phyloP scores from a whole-genome alignment of 352 stramenopile species.

The Globisporangium okanoganense region DNA sequence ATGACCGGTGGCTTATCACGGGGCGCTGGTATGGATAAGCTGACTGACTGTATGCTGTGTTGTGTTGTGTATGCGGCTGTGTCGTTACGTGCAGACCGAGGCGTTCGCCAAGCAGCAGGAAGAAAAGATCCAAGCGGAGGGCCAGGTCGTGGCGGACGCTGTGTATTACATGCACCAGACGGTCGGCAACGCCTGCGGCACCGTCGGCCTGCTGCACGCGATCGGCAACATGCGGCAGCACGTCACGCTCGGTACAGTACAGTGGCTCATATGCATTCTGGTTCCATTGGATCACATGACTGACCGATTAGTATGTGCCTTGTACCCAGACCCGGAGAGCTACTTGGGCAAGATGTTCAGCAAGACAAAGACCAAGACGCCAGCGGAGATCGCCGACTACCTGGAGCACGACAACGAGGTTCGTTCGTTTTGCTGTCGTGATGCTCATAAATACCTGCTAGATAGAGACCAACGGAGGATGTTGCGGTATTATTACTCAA shows the following conservation, averaged over 20 bases:
- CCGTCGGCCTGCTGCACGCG: constrained; percentile 93
- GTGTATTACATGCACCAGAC: constrained; percentile 94
- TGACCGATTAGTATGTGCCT: neutral
- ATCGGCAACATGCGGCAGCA: constrained; percentile 88
- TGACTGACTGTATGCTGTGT: constrained; percentile 13
- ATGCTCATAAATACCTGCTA: no score
- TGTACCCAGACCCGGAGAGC: constrained; percentile 36
- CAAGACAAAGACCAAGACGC: constrained; percentile 72
- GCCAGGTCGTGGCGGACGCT: constrained; percentile 69
- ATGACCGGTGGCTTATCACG: neutral
- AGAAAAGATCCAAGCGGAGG: constrained; percentile 56
- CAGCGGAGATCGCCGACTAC: constrained; percentile 79
- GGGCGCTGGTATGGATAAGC: neutral
- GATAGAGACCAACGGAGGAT: no score
- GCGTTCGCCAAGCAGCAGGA: constrained; percentile 71
- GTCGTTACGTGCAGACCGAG: constrained; percentile 49
- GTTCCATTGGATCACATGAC: neutral
- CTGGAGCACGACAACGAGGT: constrained; percentile 90
- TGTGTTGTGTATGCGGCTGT: constrained; percentile 2
- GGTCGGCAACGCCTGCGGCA: constrained; percentile 97
- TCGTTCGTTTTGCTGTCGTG: no score
- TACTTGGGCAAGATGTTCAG: constrained; percentile 85
- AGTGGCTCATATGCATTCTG: neutral
- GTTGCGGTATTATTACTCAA: no score
- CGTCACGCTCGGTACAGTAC: constrained; percentile 52